phyloP scores from a whole-genome alignment of 2,329 filamentous ascomycete species.

The Botrytis squamosa region DNA sequence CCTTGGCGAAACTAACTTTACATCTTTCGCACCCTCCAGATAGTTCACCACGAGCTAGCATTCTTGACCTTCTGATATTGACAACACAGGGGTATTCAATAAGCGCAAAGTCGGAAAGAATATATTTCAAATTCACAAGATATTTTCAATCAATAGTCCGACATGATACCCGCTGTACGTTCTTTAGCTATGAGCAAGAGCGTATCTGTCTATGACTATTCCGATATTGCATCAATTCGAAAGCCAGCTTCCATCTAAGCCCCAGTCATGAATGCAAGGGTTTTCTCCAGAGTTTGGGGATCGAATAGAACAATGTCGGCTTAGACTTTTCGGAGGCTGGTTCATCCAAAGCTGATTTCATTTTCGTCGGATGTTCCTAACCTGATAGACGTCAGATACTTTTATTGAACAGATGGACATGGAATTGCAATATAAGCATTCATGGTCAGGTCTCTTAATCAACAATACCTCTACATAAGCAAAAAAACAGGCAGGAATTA shows the following conservation, averaged over 20 bases:
- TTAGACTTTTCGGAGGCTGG: neutral
- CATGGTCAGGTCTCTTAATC: neutral
- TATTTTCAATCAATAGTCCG: neutral
- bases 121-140: neutral
- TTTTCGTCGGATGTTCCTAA: neutral
- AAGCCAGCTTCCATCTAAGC: neutral
- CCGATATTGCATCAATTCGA: neutral
- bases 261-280: neutral
- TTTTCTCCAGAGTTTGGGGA: no score
- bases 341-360: neutral
- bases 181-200: neutral
- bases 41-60: slow-evolving; percentile 18
- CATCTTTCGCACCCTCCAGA: slow-evolving; percentile 26
- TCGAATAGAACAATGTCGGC: neutral
- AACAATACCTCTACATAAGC: neutral
- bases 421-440: neutral
- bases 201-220: no score
- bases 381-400: neutral
- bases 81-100: no score
- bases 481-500: no score
- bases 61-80: neutral
- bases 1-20: slow-evolving; percentile 11
- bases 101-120: neutral
- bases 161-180: neutral
- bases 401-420: neutral